Percentiles rank a stretch among this genome's conserved stretches.
Evolutionary conservation across 768 basidiomycete genomes (phyloP).

Genomic region (Pilatotrama ljubarskyi): DNA sequence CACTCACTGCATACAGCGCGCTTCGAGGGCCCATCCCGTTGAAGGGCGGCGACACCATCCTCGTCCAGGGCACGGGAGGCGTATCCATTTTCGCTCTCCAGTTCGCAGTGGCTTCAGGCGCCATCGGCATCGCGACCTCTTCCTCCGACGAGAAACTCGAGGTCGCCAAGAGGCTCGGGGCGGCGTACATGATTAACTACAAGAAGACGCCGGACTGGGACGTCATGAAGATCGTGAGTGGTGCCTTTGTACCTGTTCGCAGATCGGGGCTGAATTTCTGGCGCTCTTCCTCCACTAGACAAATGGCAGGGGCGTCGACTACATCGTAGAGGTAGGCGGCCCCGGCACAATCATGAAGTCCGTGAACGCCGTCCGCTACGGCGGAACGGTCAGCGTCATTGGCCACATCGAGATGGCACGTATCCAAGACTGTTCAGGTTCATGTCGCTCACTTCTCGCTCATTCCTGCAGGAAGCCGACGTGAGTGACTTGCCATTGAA

Average conservation of each 20-base stretch:
- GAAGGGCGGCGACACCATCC: conserved; percentile 59
- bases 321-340: conserved; percentile 55
- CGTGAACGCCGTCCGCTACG: conserved; percentile 39
- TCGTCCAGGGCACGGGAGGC: conserved; percentile 58
- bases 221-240: conserved; percentile 42
- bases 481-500: conserved; percentile 17
- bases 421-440: conserved; percentile 13
- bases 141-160: conserved; percentile 65
- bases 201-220: conserved; percentile 59
- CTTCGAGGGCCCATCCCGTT: conserved; percentile 49
- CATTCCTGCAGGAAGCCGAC: conserved; percentile 15
- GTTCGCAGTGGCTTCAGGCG: conserved; percentile 62
- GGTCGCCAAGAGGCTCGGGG: conserved; percentile 51
- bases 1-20: conserved; percentile 64
- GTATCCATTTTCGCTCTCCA: conserved; percentile 60
- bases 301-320: conserved; percentile 34
- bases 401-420: conserved; percentile 49
- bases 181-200: conserved; percentile 63
- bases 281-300: conserved; percentile 24
- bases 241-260: not conserved
- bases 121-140: conserved; percentile 65
- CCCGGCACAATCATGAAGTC: conserved; percentile 49
- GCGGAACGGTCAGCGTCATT: conserved; percentile 50
- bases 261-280: not conserved
- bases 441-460: not conserved